Evolutionary conservation across 768 basidiomycete species (phyloP), one percentile per base, ranked within the genome.

Genomic region (Pleurotus pulmonarius): DNA sequence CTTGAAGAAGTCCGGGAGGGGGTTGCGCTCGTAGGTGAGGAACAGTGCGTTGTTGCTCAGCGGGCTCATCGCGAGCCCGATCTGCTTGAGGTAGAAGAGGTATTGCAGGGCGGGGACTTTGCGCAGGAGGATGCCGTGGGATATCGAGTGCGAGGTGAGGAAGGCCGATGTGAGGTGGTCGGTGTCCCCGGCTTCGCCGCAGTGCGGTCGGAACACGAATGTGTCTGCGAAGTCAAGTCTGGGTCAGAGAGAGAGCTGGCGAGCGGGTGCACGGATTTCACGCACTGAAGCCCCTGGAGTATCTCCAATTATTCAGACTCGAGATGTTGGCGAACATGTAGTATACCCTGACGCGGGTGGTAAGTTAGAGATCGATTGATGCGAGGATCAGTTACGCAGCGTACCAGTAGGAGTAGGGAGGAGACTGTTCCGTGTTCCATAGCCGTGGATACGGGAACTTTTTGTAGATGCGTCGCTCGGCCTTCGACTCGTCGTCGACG

Each of bases 291-390:
- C 94, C 94, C 40, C 95, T 78, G 11, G 78, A 72, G 44, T 83
- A 82, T 37, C 97, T 80, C 94, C 94, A 99, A 47, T 91, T 87
- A 67, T 99, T 99, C 59, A 99, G 75, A 62, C 92, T 94, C 1
- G 93, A 83, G 77, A 97, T 93, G 66, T 98, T 99, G 6, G 94
- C 92, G 64, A 87, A 99, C 86, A 98, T 93, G 70, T 98, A 98
- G 73, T 98, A 99, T 2, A 94, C 74, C 94, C 94, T 92, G 56
- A 43, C 37, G 48, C 39, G 24, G 24, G 66, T 22, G 15, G 59
- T 34, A 11, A 44, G 16, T 55, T 46, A 44, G 44, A 44, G 16
- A 53, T 46, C 43, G 41, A 1, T 22, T 11, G 25, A 20, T 45
- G 22, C 8, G 4, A 1, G 13, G 13, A 11, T 12, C 20, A 41